These are phyloP conservation scores for Nyssa sinensis DNA, from an alignment of 148 eudicot genomes.

Conservation along the genomic window DNA sequence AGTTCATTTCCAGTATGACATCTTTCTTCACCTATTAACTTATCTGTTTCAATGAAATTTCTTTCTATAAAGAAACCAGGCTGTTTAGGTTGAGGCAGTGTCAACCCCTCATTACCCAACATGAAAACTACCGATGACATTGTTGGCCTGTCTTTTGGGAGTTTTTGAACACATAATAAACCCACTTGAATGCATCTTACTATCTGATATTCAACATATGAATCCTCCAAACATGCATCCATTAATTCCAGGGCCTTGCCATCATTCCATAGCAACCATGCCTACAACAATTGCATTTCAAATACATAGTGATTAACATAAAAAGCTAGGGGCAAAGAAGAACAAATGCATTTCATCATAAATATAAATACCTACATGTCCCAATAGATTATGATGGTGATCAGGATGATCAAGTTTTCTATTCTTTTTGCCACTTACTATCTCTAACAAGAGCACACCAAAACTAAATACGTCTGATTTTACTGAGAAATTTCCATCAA, in stretches of 20 bases:
- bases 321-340: neutral
- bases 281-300: slow-evolving; percentile 3
- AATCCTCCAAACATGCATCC: slow-evolving; percentile 17
- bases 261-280: slow-evolving; percentile 7
- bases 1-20: neutral
- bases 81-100: slow-evolving; percentile 6
- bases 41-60: neutral
- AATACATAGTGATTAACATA: neutral
- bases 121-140: slow-evolving; percentile 14
- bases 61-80: slow-evolving; percentile 23
- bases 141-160: neutral
- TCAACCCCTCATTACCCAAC: slow-evolving; percentile 17
- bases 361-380: slow-evolving; percentile 22
- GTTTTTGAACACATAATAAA: neutral
- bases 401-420: neutral
- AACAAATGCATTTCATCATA: neutral
- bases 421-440: neutral
- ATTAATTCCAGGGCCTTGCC: slow-evolving; percentile 10
- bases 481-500: neutral
- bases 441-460: neutral
- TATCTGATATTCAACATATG: neutral
- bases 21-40: neutral
- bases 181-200: neutral
- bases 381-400: slow-evolving; percentile 17
- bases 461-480: neutral